Evolutionary conservation across 2,329 filamentous ascomycete genomes (phyloP).

Genomic region (Stemphylium beticola): DNA sequence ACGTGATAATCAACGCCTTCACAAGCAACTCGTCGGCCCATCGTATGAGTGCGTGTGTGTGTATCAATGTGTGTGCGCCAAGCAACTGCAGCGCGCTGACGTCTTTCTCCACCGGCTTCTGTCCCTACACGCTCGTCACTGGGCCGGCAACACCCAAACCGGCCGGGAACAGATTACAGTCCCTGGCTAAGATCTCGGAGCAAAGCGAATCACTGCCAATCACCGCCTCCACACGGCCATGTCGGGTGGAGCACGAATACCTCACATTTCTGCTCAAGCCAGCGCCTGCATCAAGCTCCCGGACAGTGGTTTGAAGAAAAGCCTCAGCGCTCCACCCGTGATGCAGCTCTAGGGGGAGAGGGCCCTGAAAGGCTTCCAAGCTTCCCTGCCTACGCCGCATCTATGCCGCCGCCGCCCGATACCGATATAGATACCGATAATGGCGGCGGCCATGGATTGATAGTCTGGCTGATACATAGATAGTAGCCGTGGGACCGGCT

Average conservation of each 20-base stretch:
- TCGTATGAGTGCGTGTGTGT: too few species aligned
- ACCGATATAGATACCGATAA: constrained; percentile 7
- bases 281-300: constrained; percentile 19
- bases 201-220: constrained; percentile 21
- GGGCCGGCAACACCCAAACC: constrained; percentile 17
- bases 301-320: constrained; percentile 31
- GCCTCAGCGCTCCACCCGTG: constrained; percentile 28
- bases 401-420: constrained; percentile 9
- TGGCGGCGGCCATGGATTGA: neutral
- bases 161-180: constrained; percentile 25
- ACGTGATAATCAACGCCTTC: neutral
- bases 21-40: neutral
- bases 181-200: constrained; percentile 25
- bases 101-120: constrained; percentile 23
- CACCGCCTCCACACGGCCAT: constrained; percentile 16
- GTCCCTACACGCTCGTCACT: neutral
- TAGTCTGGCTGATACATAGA: too few species aligned
- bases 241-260: constrained; percentile 20
- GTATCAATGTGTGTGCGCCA: constrained; percentile 4
- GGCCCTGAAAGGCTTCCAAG: constrained; percentile 7
- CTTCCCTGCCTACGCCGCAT: too few species aligned
- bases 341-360: constrained; percentile 2
- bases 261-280: constrained; percentile 26
- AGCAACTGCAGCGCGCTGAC: constrained; percentile 32
- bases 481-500: neutral